Conservation (phyloP, 2,329 filamentous ascomycete species). For the Zymoseptoria brevis region DNA sequence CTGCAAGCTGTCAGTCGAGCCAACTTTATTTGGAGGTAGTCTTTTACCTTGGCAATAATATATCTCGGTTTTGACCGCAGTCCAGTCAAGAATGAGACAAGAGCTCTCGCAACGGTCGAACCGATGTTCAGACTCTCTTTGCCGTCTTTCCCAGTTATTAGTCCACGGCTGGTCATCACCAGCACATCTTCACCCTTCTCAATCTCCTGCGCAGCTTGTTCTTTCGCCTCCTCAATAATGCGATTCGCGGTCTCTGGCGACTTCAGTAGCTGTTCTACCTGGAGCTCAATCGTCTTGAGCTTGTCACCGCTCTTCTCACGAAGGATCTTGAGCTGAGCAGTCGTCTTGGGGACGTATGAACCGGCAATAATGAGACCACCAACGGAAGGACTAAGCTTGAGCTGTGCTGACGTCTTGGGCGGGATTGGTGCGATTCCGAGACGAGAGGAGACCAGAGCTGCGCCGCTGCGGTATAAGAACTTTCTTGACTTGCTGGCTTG, state of each 20-base stretch:
- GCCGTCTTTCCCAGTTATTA: slow-evolving; percentile 45
- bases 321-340: slow-evolving; percentile 44
- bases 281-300: slow-evolving; percentile 41
- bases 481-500: slow-evolving; percentile 30
- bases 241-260: slow-evolving; percentile 30
- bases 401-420: slow-evolving; percentile 42
- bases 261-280: slow-evolving; percentile 43
- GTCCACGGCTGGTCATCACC: slow-evolving; percentile 51
- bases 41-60: slow-evolving; percentile 46
- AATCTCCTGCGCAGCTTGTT: slow-evolving; percentile 29
- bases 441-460: slow-evolving; percentile 43
- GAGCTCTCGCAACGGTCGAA: slow-evolving; percentile 41
- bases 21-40: not conserved
- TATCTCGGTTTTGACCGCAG: slow-evolving; percentile 47
- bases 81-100: slow-evolving; percentile 44
- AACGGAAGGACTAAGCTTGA: slow-evolving; percentile 31
- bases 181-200: slow-evolving; percentile 45
- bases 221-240: slow-evolving; percentile 32
- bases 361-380: slow-evolving; percentile 51
- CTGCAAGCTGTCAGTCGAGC: not conserved
- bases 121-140: slow-evolving; percentile 49
- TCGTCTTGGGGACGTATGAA: slow-evolving; percentile 54
- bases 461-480: slow-evolving; percentile 41
- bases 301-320: slow-evolving; percentile 32
- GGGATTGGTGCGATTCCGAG: slow-evolving; percentile 47